phyloP scores from a whole-genome alignment of 2,329 filamentous ascomycete genomes.

The Colletotrichum gigasporum region DNA sequence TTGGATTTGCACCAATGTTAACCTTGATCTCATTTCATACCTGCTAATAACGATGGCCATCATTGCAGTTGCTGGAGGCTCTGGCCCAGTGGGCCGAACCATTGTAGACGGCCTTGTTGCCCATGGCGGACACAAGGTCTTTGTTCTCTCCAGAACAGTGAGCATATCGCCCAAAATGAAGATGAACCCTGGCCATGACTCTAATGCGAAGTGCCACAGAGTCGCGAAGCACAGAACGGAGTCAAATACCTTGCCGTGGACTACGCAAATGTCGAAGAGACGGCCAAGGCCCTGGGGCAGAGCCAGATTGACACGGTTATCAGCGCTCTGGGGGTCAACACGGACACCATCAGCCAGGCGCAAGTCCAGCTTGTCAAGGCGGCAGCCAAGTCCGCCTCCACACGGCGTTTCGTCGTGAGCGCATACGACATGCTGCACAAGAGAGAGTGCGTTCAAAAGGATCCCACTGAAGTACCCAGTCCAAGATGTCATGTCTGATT shows the following conservation, averaged over 20 bases:
- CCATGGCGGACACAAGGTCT: slow-evolving; percentile 45
- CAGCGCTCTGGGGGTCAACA: slow-evolving; percentile 42
- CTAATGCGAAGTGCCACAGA: not conserved
- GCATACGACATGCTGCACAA: slow-evolving; percentile 45
- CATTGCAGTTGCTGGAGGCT: slow-evolving; percentile 57
- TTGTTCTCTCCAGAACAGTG: slow-evolving; percentile 51
- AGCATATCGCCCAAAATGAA: not conserved
- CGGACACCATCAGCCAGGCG: slow-evolving; percentile 38
- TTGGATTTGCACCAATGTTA: too few relatives aligned
- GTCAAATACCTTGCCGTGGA: slow-evolving; percentile 36
- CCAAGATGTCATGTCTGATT: not conserved
- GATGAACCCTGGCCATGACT: rapidly evolving
- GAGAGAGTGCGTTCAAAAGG: slow-evolving; percentile 31
- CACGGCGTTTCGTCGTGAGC: slow-evolving; percentile 53
- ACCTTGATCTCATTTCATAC: too few relatives aligned
- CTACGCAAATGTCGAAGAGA: slow-evolving; percentile 36
- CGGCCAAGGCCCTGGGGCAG: slow-evolving; percentile 38
- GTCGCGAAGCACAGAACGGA: not conserved
- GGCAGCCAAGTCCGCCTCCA: slow-evolving; percentile 47
- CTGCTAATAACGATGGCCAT: slow-evolving; percentile 27
- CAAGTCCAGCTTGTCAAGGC: slow-evolving; percentile 55
- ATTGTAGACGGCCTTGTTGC: slow-evolving; percentile 54
- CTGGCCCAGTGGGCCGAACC: slow-evolving; percentile 54
- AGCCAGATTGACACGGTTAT: slow-evolving; percentile 55
- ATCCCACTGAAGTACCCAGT: slow-evolving; percentile 36